Evolutionary conservation across 345 rosid species (phyloP).

Genomic region (Microcos paniculata): DNA sequence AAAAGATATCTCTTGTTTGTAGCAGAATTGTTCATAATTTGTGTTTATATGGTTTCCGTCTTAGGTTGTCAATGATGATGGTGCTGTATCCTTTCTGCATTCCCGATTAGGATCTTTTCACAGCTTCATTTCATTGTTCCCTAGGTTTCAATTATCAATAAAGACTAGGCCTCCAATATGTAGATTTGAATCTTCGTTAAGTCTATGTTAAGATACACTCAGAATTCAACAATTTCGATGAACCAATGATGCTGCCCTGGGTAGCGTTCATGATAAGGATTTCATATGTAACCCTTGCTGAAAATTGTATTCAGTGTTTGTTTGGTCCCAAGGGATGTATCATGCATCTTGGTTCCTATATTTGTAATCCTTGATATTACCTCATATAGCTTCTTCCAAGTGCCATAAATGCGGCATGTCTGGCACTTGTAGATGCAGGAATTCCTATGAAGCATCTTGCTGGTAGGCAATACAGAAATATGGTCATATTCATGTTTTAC

Average conservation of each 20-base stretch:
- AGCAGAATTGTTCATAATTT: not conserved
- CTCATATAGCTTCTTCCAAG: slow-evolving; percentile 75
- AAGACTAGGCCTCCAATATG: not conserved
- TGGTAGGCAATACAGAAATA: slow-evolving; percentile 37
- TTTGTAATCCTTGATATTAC: slow-evolving; percentile 42
- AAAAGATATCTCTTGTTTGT: not conserved
- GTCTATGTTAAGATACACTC: not conserved
- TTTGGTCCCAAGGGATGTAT: too few species aligned
- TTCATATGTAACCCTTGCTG: not conserved
- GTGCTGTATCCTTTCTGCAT: slow-evolving; percentile 81
- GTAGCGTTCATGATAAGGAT: not conserved
- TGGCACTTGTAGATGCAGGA: slow-evolving; percentile 97
- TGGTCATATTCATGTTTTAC: not conserved
- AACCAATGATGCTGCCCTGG: not conserved
- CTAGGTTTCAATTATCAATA: not conserved
- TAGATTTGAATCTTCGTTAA: not conserved
- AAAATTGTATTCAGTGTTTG: not conserved
- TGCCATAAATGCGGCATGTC: slow-evolving; percentile 93
- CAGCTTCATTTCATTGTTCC: not conserved
- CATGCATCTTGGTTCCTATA: not conserved
- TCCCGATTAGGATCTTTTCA: not conserved
- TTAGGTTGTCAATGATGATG: slow-evolving; percentile 89
- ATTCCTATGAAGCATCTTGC: slow-evolving; percentile 94
- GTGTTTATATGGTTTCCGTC: slow-evolving; percentile 1
- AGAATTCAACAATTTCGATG: not conserved